phyloP scores from a whole-genome alignment of 495 filamentous ascomycete species.

The Penicillium maclennaniae region DNA sequence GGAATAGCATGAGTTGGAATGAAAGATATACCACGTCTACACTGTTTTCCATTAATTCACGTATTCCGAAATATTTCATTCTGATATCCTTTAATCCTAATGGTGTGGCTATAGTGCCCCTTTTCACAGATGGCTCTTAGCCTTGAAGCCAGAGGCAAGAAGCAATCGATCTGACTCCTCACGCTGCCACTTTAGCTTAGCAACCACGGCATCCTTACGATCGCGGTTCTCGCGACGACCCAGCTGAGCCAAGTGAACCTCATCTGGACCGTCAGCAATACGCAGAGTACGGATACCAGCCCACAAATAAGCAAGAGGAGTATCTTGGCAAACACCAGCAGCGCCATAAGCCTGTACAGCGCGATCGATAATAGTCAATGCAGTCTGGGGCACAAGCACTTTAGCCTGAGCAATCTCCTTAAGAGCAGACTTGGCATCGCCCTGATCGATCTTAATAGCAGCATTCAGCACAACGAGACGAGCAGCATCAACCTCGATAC shows the following conservation, averaged over 20 bases:
- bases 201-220: conserved; percentile 55
- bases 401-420: conserved; percentile 87
- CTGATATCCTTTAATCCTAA: not conserved
- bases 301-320: conserved; percentile 85
- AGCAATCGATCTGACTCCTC: conserved; percentile 63
- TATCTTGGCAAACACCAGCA: conserved; percentile 85
- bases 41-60: not conserved
- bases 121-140: conserved; percentile 39
- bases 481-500: conserved; percentile 86
- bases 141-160: conserved; percentile 53
- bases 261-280: conserved; percentile 88
- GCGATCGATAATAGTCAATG: conserved; percentile 77
- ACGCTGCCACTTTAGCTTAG: conserved; percentile 61
- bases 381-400: conserved; percentile 73
- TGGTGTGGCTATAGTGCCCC: not conserved
- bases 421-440: conserved; percentile 73
- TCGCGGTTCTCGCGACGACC: conserved; percentile 78
- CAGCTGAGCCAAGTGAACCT: conserved; percentile 90
- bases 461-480: conserved; percentile 85
- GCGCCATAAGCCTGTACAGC: conserved; percentile 84
- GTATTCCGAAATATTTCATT: not conserved
- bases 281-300: conserved; percentile 75
- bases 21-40: conserved; percentile 6
- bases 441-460: conserved; percentile 81
- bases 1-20: conserved; percentile 13